Conservation (phyloP, 345 rosid genomes). For the Syzygium grande region DNA sequence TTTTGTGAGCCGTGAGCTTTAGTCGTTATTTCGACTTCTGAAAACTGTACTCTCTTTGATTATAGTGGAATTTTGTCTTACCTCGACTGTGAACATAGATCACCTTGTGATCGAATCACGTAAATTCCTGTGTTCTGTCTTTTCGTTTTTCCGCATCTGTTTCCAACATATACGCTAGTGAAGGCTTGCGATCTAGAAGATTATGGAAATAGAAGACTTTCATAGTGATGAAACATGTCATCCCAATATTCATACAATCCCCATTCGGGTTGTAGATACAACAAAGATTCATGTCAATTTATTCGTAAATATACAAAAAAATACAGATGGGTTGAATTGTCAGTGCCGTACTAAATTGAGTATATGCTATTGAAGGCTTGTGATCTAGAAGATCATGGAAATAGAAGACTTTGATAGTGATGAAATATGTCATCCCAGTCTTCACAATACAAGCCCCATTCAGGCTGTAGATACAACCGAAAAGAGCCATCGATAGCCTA, state of each 20-base stretch:
- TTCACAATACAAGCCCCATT: not conserved
- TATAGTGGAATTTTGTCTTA: too few relatives aligned
- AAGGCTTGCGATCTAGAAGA: not conserved
- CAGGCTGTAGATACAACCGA: not conserved
- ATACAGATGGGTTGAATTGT: not conserved
- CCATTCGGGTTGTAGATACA: not conserved
- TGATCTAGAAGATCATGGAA: not conserved
- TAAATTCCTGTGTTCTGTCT: too few relatives aligned
- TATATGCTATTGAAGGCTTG: not conserved
- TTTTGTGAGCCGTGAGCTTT: too few relatives aligned
- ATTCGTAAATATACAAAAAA: too few relatives aligned
- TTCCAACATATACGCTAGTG: not conserved
- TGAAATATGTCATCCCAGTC: not conserved
- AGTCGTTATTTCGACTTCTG: too few relatives aligned
- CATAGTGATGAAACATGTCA: not conserved
- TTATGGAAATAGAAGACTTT: not conserved
- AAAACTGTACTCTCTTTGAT: too few relatives aligned
- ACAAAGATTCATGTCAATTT: too few relatives aligned
- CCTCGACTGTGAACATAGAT: too few relatives aligned
- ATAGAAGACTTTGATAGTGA: not conserved
- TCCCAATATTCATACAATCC: not conserved
- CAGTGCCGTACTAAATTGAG: not conserved
- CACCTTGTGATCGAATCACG: too few relatives aligned
- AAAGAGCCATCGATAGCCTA: not conserved
- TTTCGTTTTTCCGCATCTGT: too few relatives aligned